Evolutionary conservation across 148 eudicot species (phyloP), one percentile per base, ranked within the genome.

Genomic region (Amaranthus palmeri): DNA sequence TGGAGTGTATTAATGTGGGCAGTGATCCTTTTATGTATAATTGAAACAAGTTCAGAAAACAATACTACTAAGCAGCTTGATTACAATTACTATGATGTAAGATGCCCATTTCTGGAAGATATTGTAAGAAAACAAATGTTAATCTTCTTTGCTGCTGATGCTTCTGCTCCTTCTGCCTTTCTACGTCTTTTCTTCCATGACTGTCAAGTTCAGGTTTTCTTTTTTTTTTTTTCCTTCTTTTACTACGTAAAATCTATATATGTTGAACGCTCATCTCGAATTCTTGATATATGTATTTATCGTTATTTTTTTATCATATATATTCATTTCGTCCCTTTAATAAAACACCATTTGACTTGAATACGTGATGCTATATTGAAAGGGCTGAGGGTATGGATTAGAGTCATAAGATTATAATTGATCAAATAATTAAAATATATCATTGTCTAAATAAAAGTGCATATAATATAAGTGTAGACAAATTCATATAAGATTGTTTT

Each of bases 171-270:
- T 57, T 67, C 88, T 0, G 86, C 91, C 8, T 53, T 87, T 4
- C 67, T 87, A 2, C 69, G 91, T 47, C 85, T 87, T 60, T 65
- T 87, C 65, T 87, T 87, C 67, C 91, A 87, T 76, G 91, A 87
- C 71, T 87, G 91, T 76, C 91, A 85, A 85, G 91, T 85, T 79
- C 91, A 85, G 91, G 91, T 85, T 10, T 15, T 40, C 44, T 13
- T 41, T 44, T 65, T 52, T 11, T 13, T 10, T 3, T 45, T 6
- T 71, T 36, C 10, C 51, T 64, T 51, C 15, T 5, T 44, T 46
- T 41, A 13, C 44, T 4, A 3, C 18, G n/a, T n/a, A n/a, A n/a
- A n/a, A n/a, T n/a, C n/a, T n/a, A n/a, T n/a, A n/a, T n/a, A n/a
- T n/a, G n/a, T n/a, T n/a, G n/a, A n/a, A n/a, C n/a, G n/a, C n/a